Percentiles rank a stretch among this genome's conserved stretches.
phyloP scores from a whole-genome alignment of 345 rosid genomes.

The Raphanus sativus region DNA sequence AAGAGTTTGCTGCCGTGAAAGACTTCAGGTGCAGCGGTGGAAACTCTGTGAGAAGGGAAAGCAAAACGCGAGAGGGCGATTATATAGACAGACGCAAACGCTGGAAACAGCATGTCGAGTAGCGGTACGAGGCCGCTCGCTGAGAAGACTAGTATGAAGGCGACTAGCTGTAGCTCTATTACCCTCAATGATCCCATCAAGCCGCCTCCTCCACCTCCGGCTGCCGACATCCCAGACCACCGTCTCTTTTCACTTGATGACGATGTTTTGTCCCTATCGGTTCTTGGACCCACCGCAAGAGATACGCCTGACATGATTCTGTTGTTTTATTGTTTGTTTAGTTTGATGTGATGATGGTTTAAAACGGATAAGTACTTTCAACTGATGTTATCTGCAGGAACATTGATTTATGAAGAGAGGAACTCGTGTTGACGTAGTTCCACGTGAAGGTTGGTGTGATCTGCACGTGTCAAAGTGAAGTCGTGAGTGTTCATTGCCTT shows the following conservation, averaged over 20 bases:
- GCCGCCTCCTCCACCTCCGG: slow-evolving; percentile 54
- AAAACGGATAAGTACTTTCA: slow-evolving; percentile 7
- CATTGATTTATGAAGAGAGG: slow-evolving; percentile 18
- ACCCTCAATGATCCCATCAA: slow-evolving; percentile 78
- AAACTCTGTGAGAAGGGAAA: slow-evolving; percentile 57
- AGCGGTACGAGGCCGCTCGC: slow-evolving; percentile 87
- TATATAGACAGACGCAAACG: slow-evolving; percentile 58
- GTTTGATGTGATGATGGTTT: slow-evolving; percentile 1
- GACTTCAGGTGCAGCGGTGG: slow-evolving; percentile 49
- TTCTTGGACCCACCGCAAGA: slow-evolving; percentile 57
- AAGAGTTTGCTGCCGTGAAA: slow-evolving; percentile 62
- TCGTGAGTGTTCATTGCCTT: slow-evolving; percentile 28
- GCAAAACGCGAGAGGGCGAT: slow-evolving; percentile 62
- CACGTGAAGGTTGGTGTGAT: slow-evolving; percentile 33
- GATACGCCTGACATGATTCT: slow-evolving; percentile 71
- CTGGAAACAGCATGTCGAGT: slow-evolving; percentile 79
- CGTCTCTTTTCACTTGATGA: slow-evolving; percentile 34
- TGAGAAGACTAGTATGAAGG: slow-evolving; percentile 84
- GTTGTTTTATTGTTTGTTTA: background rate
- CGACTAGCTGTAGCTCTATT: slow-evolving; percentile 84
- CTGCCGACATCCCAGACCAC: slow-evolving; percentile 33
- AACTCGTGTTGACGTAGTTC: slow-evolving; percentile 21
- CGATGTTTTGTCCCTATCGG: slow-evolving; percentile 39
- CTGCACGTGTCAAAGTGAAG: slow-evolving; percentile 24
- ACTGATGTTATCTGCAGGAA: slow-evolving; percentile 8